These are phyloP conservation scores for Blastomyces emzantsi DNA, from an alignment of 2,329 filamentous ascomycete species.

Conservation along the genomic window DNA sequence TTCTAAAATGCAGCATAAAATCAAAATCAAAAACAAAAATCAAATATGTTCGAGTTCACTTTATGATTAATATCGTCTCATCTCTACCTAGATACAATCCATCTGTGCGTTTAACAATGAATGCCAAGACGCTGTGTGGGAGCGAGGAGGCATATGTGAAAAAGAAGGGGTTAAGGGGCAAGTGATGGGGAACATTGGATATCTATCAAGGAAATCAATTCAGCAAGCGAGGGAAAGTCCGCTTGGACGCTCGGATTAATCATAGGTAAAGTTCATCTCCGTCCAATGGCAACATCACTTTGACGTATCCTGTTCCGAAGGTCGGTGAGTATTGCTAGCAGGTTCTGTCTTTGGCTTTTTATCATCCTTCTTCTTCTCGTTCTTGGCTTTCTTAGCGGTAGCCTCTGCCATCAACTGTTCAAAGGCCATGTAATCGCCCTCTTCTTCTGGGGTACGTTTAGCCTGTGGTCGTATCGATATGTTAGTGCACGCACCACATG, in stretches of 20 bases:
- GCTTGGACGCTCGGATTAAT: neutral
- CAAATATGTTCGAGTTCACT: neutral
- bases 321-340: neutral
- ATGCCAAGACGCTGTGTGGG: neutral
- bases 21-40: neutral
- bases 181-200: neutral
- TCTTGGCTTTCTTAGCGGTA: conserved; percentile 83
- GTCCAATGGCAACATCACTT: neutral
- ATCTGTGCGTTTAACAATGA: neutral
- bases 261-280: neutral
- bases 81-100: neutral
- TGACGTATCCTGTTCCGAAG: neutral
- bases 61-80: neutral
- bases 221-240: neutral
- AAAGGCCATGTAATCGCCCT: conserved; percentile 97
- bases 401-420: conserved; percentile 97
- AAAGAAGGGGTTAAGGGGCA: neutral
- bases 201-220: neutral
- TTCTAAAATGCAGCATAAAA: neutral
- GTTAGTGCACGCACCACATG: neutral
- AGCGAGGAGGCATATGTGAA: neutral
- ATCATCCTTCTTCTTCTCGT: conserved; percentile 62
- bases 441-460: conserved; percentile 82
- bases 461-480: conserved; percentile 48
- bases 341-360: conserved; percentile 40